Base-by-base conservation (phyloP, 768 basidiomycete species). In the Naganishia onofrii region DNA sequence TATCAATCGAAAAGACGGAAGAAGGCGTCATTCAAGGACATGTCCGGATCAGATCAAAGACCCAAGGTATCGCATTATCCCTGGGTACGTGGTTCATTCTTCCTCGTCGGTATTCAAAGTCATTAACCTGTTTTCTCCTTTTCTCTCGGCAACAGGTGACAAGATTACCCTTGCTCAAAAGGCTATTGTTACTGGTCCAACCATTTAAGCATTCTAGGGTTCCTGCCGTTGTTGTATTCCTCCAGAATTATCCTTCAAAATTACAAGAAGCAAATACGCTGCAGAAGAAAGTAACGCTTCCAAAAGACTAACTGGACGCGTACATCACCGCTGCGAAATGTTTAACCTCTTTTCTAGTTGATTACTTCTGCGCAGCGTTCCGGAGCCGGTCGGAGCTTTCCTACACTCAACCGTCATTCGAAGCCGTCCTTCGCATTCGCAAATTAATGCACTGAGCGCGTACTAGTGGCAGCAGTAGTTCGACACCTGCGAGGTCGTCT, bases 1-100 rank as follows among this genome's bases (percentile, higher is more conserved):
- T 97, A 73, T 92, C 90, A 71, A 88, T 99, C 71, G 95, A 99
- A 79, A 86, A 89, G 75, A 88, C 90, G 53, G 90, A 92, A 68
- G 83, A 83, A 67, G 93, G 93, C 0, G 86, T 84, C 6, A 89
- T 98, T 69, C 88, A 88, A 17, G 95, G 95, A 0, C 94, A 98
- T 81, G 92, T 98, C 10, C 88, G 95, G 64, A 97, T 98, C 78
- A 87, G 95, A 69, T 93, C 91, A 78, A 97, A 98, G 83, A 97
- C 95, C 28, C 95, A 98, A 80, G 95, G 95, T 66, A 97, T 98
- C 71, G 95, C 95, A 1, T 84, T 97, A 71, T 92, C 91, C 21
- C 81, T 99, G 72, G 95, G 70, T 71, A 44, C 26, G 60, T 51
- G 48, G 48, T 51, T 51, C 48, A n/a, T 23, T 46, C 60, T n/a